Base-by-base conservation (phyloP, 768 basidiomycete species). In the Leccinum broughii region DNA sequence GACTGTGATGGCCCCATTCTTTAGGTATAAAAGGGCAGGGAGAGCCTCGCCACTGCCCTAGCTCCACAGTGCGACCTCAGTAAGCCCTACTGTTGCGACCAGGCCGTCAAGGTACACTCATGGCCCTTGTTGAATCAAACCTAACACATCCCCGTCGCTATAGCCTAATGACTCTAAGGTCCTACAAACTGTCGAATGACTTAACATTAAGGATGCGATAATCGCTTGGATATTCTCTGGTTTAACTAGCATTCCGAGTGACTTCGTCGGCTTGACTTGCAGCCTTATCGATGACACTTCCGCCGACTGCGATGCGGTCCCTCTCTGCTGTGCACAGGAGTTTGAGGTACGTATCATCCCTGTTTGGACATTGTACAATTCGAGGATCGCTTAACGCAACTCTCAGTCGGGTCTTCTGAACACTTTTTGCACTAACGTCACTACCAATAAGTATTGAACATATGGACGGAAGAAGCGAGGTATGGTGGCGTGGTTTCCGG, bases 31-130 rank as follows among this genome's bases (percentile, higher is more conserved):
- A 48, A 48, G 8, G 11, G 2, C 1, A 20, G 28, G 15, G 22
- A 13, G 22, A 3, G 28, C 24, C 41, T 67, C 2, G 61, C 26
- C 24, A 51, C 62, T 20, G 65, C 65, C n/a, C 11, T 22, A 11
- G n/a, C 46, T 22, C 46, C 41, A n/a, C 2, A 48, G 46, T 48
- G 46, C 22, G 6, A 8, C 4, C 4, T 4, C 13, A 17, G 20
- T 22, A 20, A 48, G 20, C 22, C 46, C 11, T 20, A 48, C 46
- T 48, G 46, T 22, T 48, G 46, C 20, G 13, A 48, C 46, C 46
- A 22, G 10, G n/a, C 20, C 8, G 20, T 11, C 46, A 11, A 20
- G 46, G 46, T 48, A 48, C 22, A 48, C 22, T 20, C 15, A 20
- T 48, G 44, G 17, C 10, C 6, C 10, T 20, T 6, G 6, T 13